phyloP scores from a whole-genome alignment of 2,329 filamentous ascomycete species.

The Aspergillus chevalieri region DNA sequence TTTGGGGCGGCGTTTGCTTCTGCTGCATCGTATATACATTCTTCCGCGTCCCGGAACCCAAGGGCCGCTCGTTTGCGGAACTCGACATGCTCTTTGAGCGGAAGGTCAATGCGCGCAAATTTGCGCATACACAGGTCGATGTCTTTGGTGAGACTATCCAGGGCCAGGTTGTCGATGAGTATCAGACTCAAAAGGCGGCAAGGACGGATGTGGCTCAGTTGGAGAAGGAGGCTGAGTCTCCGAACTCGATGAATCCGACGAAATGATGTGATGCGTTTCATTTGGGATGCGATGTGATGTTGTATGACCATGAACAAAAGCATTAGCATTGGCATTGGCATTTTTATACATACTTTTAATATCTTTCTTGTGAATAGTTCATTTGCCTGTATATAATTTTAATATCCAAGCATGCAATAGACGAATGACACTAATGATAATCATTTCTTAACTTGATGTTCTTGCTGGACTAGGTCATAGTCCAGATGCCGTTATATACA shows the following conservation, averaged over 20 bases:
- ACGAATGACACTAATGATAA: background rate
- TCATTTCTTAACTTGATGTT: background rate
- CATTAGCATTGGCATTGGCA: background rate
- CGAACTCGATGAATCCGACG: background rate
- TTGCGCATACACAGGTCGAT: conserved; percentile 53
- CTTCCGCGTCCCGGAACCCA: conserved; percentile 74
- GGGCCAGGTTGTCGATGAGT: conserved; percentile 21
- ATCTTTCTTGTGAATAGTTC: background rate
- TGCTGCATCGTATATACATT: conserved; percentile 74
- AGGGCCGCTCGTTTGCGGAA: conserved; percentile 76
- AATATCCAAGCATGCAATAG: background rate
- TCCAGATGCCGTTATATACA: background rate
- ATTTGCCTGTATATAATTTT: background rate
- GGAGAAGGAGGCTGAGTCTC: conserved; percentile 37
- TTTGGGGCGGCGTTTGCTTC: conserved; percentile 78
- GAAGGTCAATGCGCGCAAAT: conserved; percentile 64
- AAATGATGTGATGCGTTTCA: background rate
- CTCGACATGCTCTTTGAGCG: conserved; percentile 78
- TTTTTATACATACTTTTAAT: background rate
- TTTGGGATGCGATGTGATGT: background rate
- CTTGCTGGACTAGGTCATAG: no score
- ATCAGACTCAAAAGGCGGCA: conserved; percentile 40
- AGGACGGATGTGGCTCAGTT: conserved; percentile 50
- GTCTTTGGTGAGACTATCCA: conserved; percentile 45
- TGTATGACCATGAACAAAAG: background rate